Conservation (phyloP, 2,329 filamentous ascomycete genomes). For the Penicillium paneum region DNA sequence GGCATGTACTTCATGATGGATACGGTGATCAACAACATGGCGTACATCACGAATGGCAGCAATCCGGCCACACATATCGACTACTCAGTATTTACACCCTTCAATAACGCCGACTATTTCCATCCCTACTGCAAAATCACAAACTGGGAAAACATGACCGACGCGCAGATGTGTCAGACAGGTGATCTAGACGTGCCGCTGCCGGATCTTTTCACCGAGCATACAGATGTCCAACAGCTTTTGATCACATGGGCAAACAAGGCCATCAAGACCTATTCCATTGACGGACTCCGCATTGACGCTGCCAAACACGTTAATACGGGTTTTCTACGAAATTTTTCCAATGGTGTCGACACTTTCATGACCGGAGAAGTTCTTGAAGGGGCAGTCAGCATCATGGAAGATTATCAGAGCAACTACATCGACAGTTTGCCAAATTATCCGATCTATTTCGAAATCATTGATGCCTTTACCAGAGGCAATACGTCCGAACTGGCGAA, state of each 20-base stretch:
- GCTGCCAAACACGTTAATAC: slow-evolving; percentile 48
- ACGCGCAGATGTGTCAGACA: slow-evolving; percentile 19
- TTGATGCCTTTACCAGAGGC: slow-evolving; percentile 32
- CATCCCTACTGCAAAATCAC: slow-evolving; percentile 29
- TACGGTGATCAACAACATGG: slow-evolving; percentile 52
- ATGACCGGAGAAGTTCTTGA: slow-evolving; percentile 47
- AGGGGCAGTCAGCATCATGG: slow-evolving; percentile 34
- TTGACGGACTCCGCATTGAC: slow-evolving; percentile 53
- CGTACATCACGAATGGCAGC: slow-evolving; percentile 29
- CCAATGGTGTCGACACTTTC: slow-evolving; percentile 38
- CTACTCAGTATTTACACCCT: slow-evolving; percentile 27
- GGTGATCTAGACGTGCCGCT: slow-evolving; percentile 43
- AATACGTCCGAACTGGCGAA: slow-evolving; percentile 27
- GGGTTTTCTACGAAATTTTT: slow-evolving; percentile 40
- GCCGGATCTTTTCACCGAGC: slow-evolving; percentile 48
- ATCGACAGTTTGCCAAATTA: slow-evolving; percentile 48
- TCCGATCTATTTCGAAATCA: slow-evolving; percentile 35
- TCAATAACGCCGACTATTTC: slow-evolving; percentile 32
- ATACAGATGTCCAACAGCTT: slow-evolving; percentile 36
- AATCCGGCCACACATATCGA: slow-evolving; percentile 24
- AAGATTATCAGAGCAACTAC: slow-evolving; percentile 43
- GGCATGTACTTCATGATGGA: slow-evolving; percentile 55
- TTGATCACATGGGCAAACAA: slow-evolving; percentile 42
- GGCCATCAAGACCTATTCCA: slow-evolving; percentile 43
- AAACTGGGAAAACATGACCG: slow-evolving; percentile 33